These are phyloP conservation scores for Ceratobasidium sp. DNA, from an alignment of 1,284 basidiomycete genomes.

Conservation along the genomic window DNA sequence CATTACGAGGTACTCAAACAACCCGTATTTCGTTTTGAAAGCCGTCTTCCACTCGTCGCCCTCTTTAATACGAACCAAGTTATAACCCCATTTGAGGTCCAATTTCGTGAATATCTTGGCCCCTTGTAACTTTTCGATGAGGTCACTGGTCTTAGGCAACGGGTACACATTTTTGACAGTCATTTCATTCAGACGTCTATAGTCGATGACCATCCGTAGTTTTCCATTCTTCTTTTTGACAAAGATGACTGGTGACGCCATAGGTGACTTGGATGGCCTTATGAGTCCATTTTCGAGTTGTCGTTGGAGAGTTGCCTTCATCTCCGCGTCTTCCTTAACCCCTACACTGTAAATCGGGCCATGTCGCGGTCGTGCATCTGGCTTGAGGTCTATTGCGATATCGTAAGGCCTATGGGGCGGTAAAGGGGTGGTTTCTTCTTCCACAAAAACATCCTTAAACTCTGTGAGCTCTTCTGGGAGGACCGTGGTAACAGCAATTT, in stretches of 20 bases:
- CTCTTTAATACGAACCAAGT: constrained; percentile 49
- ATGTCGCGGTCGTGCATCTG: background rate
- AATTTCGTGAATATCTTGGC: constrained; percentile 50
- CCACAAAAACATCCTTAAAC: constrained; percentile 41
- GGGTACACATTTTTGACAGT: background rate
- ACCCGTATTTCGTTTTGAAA: constrained; percentile 52
- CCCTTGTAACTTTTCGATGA: constrained; percentile 47
- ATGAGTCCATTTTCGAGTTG: constrained; percentile 47
- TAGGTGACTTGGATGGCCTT: constrained; percentile 51
- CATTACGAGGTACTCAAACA: constrained; percentile 55
- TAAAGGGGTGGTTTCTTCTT: constrained; percentile 31
- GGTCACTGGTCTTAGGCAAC: constrained; percentile 46
- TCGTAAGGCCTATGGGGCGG: constrained; percentile 44
- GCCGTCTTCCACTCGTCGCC: constrained; percentile 53
- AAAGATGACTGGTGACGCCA: constrained; percentile 57
- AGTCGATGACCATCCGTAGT: constrained; percentile 56
- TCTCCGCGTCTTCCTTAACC: constrained; percentile 1
- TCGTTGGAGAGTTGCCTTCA: constrained; percentile 18
- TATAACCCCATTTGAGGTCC: constrained; percentile 50
- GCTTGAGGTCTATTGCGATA: constrained; percentile 42
- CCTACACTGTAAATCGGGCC: constrained; percentile 14
- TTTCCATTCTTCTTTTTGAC: constrained; percentile 58
- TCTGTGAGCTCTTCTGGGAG: constrained; percentile 37
- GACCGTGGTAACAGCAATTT: background rate
- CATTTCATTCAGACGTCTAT: constrained; percentile 51